Percentiles rank a stretch among this genome's conserved stretches.
Conservation (phyloP, 371 early-diverging fungal species). For the Conidiobolus incongruus region DNA sequence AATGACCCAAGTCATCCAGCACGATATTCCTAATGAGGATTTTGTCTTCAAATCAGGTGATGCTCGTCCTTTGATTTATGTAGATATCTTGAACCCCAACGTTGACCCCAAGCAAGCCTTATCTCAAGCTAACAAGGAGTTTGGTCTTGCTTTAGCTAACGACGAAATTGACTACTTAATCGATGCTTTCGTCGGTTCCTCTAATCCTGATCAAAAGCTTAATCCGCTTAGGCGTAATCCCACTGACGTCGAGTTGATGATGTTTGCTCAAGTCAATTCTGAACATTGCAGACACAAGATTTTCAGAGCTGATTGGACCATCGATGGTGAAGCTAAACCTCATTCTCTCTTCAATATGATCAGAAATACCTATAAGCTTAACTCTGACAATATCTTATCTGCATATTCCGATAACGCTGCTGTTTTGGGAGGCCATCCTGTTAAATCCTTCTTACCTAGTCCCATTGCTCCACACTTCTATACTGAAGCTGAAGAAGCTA, state of each 20-base stretch:
- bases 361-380: constrained; percentile 61
- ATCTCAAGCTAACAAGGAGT: constrained; percentile 52
- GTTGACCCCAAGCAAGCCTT: constrained; percentile 35
- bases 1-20: constrained; percentile 69
- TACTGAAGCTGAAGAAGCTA: constrained; percentile 19
- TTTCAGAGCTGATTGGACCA: constrained; percentile 87
- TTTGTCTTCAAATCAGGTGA: constrained; percentile 47
- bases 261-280: constrained; percentile 98
- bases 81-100: constrained; percentile 21
- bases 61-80: constrained; percentile 53
- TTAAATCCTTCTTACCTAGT: constrained; percentile 37
- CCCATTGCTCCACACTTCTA: constrained; percentile 16
- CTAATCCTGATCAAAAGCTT: constrained; percentile 11
- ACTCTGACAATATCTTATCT: constrained; percentile 61
- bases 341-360: constrained; percentile 86
- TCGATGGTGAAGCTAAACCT: constrained; percentile 56
- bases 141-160: constrained; percentile 77
- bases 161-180: constrained; percentile 92
- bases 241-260: constrained; percentile 94
- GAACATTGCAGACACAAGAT: constrained; percentile 98
- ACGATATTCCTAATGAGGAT: constrained; percentile 29
- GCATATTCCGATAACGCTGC: constrained; percentile 97
- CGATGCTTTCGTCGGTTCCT: constrained; percentile 46
- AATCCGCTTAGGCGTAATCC: constrained; percentile 48
- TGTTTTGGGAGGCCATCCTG: constrained; percentile 64